Evolutionary conservation across 345 rosid species (phyloP).

Genomic region (Clausena lansium): DNA sequence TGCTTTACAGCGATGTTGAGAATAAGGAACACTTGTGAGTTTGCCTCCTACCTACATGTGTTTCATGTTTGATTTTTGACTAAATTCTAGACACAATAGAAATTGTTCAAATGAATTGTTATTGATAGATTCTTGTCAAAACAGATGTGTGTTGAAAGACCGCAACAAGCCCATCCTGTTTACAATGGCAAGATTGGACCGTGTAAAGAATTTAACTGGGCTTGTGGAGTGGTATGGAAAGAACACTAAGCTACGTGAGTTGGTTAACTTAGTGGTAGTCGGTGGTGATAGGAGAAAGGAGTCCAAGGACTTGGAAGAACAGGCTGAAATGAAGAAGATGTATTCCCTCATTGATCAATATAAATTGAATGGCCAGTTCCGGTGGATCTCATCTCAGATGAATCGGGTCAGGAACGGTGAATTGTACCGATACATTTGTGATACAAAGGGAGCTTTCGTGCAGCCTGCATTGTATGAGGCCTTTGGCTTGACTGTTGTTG

Average conservation of each 20-base stretch:
- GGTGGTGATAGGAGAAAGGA: conserved; percentile 94
- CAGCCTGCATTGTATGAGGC: conserved; percentile 89
- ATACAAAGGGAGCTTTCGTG: conserved; percentile 85
- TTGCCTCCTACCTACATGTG: neutral
- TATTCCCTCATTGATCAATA: conserved; percentile 55
- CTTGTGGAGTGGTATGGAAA: conserved; percentile 96
- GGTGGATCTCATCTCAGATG: conserved; percentile 96
- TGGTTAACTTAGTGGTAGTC: conserved; percentile 81
- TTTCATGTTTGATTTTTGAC: neutral
- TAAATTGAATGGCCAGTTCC: conserved; percentile 71
- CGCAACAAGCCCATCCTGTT: conserved; percentile 80
- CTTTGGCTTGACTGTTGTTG: conserved; percentile 83
- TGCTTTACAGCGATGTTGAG: conserved; percentile 70
- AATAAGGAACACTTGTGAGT: conserved; percentile 73
- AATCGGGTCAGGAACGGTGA: conserved; percentile 81
- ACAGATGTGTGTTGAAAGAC: conserved; percentile 81
- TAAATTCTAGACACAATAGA: neutral
- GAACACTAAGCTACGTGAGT: conserved; percentile 61
- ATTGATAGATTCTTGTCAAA: neutral
- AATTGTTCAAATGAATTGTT: neutral
- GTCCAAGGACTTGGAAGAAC: conserved; percentile 86
- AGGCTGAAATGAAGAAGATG: conserved; percentile 93
- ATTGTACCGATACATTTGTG: conserved; percentile 74
- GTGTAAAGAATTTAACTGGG: conserved; percentile 84
- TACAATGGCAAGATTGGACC: conserved; percentile 96